These are phyloP conservation scores for Lactuca saligna DNA, from an alignment of 129 eudicot genomes.

Conservation along the genomic window DNA sequence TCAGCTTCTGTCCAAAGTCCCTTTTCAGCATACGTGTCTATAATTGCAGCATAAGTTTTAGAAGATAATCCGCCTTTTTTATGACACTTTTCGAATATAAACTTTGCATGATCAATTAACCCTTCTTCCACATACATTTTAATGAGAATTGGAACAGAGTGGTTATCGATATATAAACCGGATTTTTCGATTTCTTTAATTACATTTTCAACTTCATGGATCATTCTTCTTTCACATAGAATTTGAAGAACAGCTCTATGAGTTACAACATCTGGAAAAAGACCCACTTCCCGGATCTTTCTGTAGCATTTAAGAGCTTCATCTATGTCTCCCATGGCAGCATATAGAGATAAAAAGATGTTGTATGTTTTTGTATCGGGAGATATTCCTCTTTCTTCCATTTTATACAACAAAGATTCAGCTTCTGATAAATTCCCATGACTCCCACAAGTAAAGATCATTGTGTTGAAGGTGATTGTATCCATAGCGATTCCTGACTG, in stretches of 20 bases:
- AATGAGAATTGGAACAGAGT: conserved; percentile 56
- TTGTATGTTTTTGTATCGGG: conserved; percentile 84
- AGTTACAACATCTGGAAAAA: conserved; percentile 72
- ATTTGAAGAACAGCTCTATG: conserved; percentile 63
- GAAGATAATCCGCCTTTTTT: conserved; percentile 48
- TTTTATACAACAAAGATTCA: conserved; percentile 58
- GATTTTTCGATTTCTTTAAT: conserved; percentile 61
- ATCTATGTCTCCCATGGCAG: conserved; percentile 52
- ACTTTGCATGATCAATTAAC: conserved; percentile 43
- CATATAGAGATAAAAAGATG: conserved; percentile 67
- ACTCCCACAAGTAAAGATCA: conserved; percentile 77
- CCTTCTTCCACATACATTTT: conserved; percentile 69
- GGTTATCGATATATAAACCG: conserved; percentile 46
- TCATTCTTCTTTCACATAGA: conserved; percentile 59
- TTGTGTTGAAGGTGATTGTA: conserved; percentile 68
- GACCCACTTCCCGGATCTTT: conserved; percentile 70
- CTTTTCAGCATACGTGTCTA: conserved; percentile 70
- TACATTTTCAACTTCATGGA: conserved; percentile 59
- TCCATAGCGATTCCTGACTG: conserved; percentile 67
- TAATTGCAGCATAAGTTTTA: conserved; percentile 54
- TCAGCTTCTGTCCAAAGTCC: conserved; percentile 96
- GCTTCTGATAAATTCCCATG: conserved; percentile 79
- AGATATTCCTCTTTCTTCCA: conserved; percentile 73
- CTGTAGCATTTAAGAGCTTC: conserved; percentile 54
- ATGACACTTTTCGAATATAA: conserved; percentile 45